These are phyloP conservation scores for Nicotiana tomentosiformis DNA, from an alignment of 257 asterid genomes.

Conservation along the genomic window DNA sequence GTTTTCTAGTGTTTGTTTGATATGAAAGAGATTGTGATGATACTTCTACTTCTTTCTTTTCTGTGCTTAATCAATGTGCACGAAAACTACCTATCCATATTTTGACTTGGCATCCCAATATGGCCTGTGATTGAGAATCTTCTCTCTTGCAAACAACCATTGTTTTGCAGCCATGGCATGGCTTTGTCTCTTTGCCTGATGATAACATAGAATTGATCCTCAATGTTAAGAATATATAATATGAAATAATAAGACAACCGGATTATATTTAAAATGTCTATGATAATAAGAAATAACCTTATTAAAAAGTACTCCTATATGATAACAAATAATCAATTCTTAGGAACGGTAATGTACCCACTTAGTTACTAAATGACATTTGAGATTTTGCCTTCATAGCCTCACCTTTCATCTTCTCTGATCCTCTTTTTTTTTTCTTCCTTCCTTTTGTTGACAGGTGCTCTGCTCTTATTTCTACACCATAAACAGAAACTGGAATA, in stretches of 20 bases:
- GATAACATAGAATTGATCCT: background rate
- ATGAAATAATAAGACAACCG: too few relatives aligned
- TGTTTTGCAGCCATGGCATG: conserved; percentile 16
- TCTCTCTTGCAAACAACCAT: background rate
- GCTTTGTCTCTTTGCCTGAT: background rate
- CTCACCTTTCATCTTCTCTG: background rate
- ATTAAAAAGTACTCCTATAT: background rate
- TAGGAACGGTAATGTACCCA: background rate
- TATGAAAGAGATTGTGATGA: background rate
- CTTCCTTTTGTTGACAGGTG: background rate
- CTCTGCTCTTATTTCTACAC: background rate
- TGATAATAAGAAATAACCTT: background rate
- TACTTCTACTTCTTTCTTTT: background rate
- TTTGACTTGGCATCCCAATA: conserved; percentile 16
- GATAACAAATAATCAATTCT: background rate
- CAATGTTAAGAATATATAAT: background rate
- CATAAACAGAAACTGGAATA: background rate
- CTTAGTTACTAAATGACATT: background rate
- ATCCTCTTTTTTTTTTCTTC: background rate
- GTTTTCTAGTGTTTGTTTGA: too few relatives aligned
- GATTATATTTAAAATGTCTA: too few relatives aligned
- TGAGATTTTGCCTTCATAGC: background rate
- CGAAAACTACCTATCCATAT: background rate
- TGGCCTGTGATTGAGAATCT: background rate
- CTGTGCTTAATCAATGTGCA: background rate